phyloP scores from a whole-genome alignment of 2,329 filamentous ascomycete genomes.

The Aspergillus sp. region DNA sequence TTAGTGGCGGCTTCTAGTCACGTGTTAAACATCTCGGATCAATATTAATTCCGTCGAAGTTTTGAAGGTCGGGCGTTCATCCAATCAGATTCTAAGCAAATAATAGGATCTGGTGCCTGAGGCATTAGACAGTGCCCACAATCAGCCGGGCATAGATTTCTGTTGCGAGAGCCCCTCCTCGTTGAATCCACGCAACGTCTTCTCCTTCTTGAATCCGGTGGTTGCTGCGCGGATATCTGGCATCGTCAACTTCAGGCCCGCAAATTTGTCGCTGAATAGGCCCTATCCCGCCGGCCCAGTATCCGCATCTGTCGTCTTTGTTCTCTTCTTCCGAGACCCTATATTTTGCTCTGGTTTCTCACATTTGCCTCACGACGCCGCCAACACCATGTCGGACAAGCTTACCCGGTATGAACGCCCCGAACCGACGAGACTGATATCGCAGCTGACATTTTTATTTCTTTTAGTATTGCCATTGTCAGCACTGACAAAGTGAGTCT shows the following conservation, averaged over 20 bases:
- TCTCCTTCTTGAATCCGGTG: slow-evolving; percentile 13
- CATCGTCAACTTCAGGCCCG: slow-evolving; percentile 16
- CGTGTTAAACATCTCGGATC: slow-evolving; percentile 8
- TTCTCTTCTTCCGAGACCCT: slow-evolving; percentile 7
- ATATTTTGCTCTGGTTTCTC: slow-evolving; percentile 3
- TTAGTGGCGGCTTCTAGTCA: slow-evolving; percentile 19
- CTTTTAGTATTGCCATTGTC: slow-evolving; percentile 89
- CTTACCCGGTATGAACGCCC: slow-evolving; percentile 74
- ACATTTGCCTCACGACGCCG: slow-evolving; percentile 3
- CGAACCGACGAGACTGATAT: background rate
- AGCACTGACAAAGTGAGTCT: slow-evolving; percentile 87
- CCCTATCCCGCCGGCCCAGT: slow-evolving; percentile 7
- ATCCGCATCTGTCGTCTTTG: slow-evolving; percentile 12
- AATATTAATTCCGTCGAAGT: slow-evolving; percentile 14
- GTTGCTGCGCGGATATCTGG: slow-evolving; percentile 19
- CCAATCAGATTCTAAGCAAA: slow-evolving; percentile 22
- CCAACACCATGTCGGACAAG: slow-evolving; percentile 77
- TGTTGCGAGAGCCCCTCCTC: slow-evolving; percentile 22
- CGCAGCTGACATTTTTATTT: slow-evolving; percentile 19
- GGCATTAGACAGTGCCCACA: slow-evolving; percentile 23
- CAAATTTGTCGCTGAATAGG: slow-evolving; percentile 16
- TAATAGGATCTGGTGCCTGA: slow-evolving; percentile 21
- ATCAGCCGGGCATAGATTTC: slow-evolving; percentile 25
- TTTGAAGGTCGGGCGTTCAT: background rate
- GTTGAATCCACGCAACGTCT: slow-evolving; percentile 16